phyloP scores from a whole-genome alignment of 495 filamentous ascomycete genomes.

The Daldinia loculata region DNA sequence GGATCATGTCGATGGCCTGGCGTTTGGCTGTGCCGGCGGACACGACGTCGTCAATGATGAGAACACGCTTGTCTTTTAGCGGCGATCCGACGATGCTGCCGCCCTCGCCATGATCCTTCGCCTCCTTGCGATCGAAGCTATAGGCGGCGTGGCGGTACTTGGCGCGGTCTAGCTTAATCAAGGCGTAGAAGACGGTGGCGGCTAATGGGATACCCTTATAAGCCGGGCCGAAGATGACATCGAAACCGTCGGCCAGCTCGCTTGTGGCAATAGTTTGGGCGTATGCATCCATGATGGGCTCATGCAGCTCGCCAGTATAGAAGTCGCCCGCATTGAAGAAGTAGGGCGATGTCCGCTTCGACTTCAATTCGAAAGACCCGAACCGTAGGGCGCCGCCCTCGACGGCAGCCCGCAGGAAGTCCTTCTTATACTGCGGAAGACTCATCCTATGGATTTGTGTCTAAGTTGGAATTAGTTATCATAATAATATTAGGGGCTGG shows the following conservation, averaged over 20 bases:
- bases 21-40: slow-evolving; percentile 93
- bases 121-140: slow-evolving; percentile 94
- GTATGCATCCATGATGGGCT: slow-evolving; percentile 78
- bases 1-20: slow-evolving; percentile 86
- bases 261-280: slow-evolving; percentile 70
- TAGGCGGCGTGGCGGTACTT: slow-evolving; percentile 72
- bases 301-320: slow-evolving; percentile 76
- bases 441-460: slow-evolving; percentile 54
- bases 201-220: slow-evolving; percentile 96
- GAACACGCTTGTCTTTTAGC: slow-evolving; percentile 80
- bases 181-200: slow-evolving; percentile 72
- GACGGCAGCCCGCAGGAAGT: slow-evolving; percentile 77
- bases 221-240: slow-evolving; percentile 83
- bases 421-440: slow-evolving; percentile 63
- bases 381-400: slow-evolving; percentile 81
- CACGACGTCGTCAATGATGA: slow-evolving; percentile 96
- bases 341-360: slow-evolving; percentile 92
- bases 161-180: slow-evolving; percentile 67
- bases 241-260: slow-evolving; percentile 62
- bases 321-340: slow-evolving; percentile 96
- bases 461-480: not conserved
- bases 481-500: not conserved
- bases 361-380: slow-evolving; percentile 90
- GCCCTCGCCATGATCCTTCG: slow-evolving; percentile 92
- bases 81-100: slow-evolving; percentile 88